Evolutionary conservation across 148 eudicot species (phyloP), one percentile per base, ranked within the genome.

Genomic region (Gaultheria prostrata): DNA sequence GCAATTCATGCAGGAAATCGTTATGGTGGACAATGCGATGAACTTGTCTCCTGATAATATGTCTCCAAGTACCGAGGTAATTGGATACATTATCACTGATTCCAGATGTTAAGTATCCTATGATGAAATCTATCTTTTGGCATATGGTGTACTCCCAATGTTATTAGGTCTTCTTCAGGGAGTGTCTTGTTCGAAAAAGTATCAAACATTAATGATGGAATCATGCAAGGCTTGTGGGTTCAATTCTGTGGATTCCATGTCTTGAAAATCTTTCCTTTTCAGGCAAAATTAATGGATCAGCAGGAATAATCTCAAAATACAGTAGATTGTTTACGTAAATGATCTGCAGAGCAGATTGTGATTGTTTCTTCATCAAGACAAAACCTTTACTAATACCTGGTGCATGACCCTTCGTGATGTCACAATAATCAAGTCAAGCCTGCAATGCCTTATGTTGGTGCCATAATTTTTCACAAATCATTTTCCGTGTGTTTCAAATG

Each of bases 1-100:
- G 35, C 70, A 32, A 21, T 46, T 56, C 72, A 54, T 86, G 77
- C 92, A 94, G 95, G 93, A 92, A 82, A 85, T 77, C 80, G 89
- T 88, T 78, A 82, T 86, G 14, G 89, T 83, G 11, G 93, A 88
- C 33, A 86, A 89, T 89, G 90, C 85, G 14, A 78, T 80, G 54
- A 84, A 77, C 85, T 76, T 83, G 69, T 35, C 89, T 80, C 54
- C 80, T 45, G 98, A 86, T 88, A 89, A 87, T 82, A 35, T 39
- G 32, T 88, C 91, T 53, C 71, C 83, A 28, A 80, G 82, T 89
- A 77, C 76, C 4, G 93, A 93, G 93, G 98, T 84, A 69, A 15
- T 4, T 43, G 57, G 24, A 43, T 32, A 53, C 30, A n/a, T 57
- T 21, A 18, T 57, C 57, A 59, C 39, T 28, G 45, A 65, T 82